Percentiles rank a stretch among this genome's conserved stretches.
These are phyloP conservation scores for Anacardium occidentale DNA, from an alignment of 345 rosid genomes.

Conservation along the genomic window DNA sequence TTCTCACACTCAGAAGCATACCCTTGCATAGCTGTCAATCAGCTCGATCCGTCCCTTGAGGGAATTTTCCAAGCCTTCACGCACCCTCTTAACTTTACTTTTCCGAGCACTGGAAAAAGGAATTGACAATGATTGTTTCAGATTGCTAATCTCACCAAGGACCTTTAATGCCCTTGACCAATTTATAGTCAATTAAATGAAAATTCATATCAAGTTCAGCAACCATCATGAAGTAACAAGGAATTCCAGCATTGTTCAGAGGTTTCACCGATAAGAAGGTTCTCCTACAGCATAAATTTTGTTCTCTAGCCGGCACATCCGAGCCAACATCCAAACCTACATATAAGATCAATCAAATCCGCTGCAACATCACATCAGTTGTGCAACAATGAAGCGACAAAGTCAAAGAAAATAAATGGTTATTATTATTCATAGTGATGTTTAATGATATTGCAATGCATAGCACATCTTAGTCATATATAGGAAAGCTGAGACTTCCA, in stretches of 20 bases:
- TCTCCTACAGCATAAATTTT: constrained; percentile 92
- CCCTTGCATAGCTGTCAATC: constrained; percentile 90
- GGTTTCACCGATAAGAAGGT: constrained; percentile 80
- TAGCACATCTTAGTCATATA: neutral
- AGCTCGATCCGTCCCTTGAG: constrained; percentile 79
- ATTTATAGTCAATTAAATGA: neutral
- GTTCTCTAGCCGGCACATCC: constrained; percentile 96
- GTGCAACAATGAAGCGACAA: neutral
- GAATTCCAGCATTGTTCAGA: constrained; percentile 16
- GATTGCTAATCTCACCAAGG: neutral
- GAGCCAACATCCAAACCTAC: constrained; percentile 95
- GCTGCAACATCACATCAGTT: constrained; percentile 4
- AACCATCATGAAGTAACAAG: neutral
- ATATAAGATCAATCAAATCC: constrained; percentile 19
- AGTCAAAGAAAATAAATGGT: neutral
- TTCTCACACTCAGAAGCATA: constrained; percentile 32
- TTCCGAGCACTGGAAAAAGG: constrained; percentile 58
- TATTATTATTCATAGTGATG: neutral
- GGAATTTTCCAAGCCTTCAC: constrained; percentile 75
- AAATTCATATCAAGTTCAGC: constrained; percentile 7
- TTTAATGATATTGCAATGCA: neutral
- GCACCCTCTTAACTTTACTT: constrained; percentile 73
- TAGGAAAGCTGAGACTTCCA: neutral
- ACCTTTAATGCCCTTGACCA: neutral
- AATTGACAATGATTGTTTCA: constrained; percentile 13